These are phyloP conservation scores for Saccharomycopsis selenospora DNA, from an alignment of 805 yeast genomes.

Conservation along the genomic window DNA sequence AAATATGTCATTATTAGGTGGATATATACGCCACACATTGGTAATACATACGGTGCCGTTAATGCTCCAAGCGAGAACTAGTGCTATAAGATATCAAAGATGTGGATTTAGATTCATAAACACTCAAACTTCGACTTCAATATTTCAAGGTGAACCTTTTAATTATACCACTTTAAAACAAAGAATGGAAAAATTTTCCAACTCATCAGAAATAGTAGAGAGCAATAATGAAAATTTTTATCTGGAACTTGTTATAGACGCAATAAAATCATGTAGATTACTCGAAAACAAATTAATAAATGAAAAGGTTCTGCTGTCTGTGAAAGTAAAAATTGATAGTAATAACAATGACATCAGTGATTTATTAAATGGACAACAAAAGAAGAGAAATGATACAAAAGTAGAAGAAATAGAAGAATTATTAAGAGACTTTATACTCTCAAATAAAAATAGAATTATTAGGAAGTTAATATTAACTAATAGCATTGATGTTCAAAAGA, in stretches of 20 bases:
- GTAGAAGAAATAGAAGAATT: conserved; percentile 5
- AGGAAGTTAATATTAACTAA: conserved; percentile 1
- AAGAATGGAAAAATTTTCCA: conserved; percentile 5
- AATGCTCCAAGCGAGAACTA: too few relatives aligned
- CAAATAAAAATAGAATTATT: conserved; percentile 5
- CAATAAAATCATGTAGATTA: conserved; percentile 11
- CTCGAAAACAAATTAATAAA: conserved; percentile 1
- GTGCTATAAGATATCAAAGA: too few relatives aligned
- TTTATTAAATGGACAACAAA: neutral
- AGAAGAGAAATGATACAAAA: neutral
- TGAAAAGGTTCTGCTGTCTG: neutral
- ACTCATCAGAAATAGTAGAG: neutral
- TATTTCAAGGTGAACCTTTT: conserved; percentile 14
- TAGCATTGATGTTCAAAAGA: neutral
- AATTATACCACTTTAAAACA: conserved; percentile 9
- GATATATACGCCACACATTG: too few relatives aligned
- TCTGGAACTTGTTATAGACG: conserved; percentile 9
- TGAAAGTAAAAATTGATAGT: conserved; percentile 1
- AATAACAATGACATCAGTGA: neutral
- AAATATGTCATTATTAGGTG: too few relatives aligned
- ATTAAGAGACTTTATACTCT: conserved; percentile 8
- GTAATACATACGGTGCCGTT: too few relatives aligned
- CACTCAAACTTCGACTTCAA: conserved; percentile 3
- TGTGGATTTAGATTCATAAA: neutral
- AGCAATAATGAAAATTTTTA: conserved; percentile 2